Conservation (phyloP, 768 basidiomycete species). For the Xerocomus spinulosus region DNA sequence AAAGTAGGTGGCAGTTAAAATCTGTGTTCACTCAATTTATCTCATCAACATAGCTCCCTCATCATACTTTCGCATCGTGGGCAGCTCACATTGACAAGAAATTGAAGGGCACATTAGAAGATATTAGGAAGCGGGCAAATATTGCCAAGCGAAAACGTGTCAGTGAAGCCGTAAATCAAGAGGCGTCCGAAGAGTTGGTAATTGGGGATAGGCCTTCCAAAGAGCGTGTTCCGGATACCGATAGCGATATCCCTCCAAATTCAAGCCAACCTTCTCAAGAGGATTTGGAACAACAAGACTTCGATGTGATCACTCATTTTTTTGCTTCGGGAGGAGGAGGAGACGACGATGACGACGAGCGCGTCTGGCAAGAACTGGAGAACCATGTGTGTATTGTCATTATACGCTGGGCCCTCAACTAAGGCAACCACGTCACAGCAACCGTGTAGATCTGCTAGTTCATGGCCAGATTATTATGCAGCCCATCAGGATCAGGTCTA, state of each 20-base stretch:
- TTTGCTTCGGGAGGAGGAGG: slow-evolving; percentile 51
- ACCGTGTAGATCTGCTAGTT: slow-evolving; percentile 37
- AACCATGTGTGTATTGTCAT: slow-evolving; percentile 36
- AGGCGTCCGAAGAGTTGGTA: neutral
- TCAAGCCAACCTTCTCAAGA: slow-evolving; percentile 4
- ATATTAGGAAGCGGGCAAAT: slow-evolving; percentile 45
- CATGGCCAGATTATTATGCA: slow-evolving; percentile 52
- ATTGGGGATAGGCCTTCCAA: slow-evolving; percentile 2
- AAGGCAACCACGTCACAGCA: slow-evolving; percentile 26
- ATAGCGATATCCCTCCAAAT: neutral
- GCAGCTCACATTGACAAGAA: slow-evolving; percentile 31
- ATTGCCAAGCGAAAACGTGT: slow-evolving; percentile 45
- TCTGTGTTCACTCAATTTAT: neutral
- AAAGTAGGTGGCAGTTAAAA: slow-evolving; percentile 38
- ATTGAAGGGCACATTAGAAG: slow-evolving; percentile 39
- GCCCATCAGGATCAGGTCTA: slow-evolving; percentile 40
- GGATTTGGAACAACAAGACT: slow-evolving; percentile 34
- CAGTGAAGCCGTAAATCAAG: neutral
- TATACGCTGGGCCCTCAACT: neutral
- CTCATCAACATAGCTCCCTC: slow-evolving; percentile 47
- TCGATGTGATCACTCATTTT: slow-evolving; percentile 50
- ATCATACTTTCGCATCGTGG: slow-evolving; percentile 55
- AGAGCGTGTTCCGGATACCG: neutral
- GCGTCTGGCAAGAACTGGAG: slow-evolving; percentile 50
- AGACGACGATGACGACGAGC: slow-evolving; percentile 41